Conservation (phyloP, 2,329 filamentous ascomycete species). For the Escovopsis sp. region DNA sequence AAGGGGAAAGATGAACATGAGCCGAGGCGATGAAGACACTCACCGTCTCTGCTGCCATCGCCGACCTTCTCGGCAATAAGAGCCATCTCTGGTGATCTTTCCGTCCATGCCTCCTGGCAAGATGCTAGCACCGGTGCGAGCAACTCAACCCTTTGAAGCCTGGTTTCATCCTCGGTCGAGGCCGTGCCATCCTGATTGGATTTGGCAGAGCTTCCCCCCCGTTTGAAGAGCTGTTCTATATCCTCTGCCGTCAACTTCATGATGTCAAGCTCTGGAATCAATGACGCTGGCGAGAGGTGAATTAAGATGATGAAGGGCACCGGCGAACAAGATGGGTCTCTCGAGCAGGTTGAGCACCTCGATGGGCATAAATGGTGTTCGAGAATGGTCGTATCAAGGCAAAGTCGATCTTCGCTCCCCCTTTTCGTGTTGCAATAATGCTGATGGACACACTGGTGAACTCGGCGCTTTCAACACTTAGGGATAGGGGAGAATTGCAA, state of each 20-base stretch:
- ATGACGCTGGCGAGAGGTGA: no score
- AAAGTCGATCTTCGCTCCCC: no score
- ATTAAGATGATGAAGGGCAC: no score
- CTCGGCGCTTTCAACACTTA: no score
- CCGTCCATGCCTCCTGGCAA: constrained; percentile 26
- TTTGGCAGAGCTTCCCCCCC: constrained; percentile 15
- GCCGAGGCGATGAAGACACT: constrained; percentile 12
- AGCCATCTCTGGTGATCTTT: constrained; percentile 28
- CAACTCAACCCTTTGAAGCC: constrained; percentile 13
- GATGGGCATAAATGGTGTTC: no score
- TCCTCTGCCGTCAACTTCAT: constrained; percentile 22
- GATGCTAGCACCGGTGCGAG: constrained; percentile 24
- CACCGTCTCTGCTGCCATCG: constrained; percentile 41
- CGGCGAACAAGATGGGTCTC: no score
- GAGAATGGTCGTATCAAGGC: no score
- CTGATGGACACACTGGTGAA: no score
- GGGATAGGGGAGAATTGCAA: no score
- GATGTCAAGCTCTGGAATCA: not conserved
- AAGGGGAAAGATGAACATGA: no score
- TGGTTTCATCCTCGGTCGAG: constrained; percentile 10
- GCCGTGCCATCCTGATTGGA: constrained; percentile 14
- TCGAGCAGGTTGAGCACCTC: no score
- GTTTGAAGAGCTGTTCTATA: constrained; percentile 21
- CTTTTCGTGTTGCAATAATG: no score
- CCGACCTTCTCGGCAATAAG: constrained; percentile 35